Percentiles rank a stretch among this genome's conserved stretches.
Conservation (phyloP, 257 asterid genomes). For the Scutellaria baicalensis region DNA sequence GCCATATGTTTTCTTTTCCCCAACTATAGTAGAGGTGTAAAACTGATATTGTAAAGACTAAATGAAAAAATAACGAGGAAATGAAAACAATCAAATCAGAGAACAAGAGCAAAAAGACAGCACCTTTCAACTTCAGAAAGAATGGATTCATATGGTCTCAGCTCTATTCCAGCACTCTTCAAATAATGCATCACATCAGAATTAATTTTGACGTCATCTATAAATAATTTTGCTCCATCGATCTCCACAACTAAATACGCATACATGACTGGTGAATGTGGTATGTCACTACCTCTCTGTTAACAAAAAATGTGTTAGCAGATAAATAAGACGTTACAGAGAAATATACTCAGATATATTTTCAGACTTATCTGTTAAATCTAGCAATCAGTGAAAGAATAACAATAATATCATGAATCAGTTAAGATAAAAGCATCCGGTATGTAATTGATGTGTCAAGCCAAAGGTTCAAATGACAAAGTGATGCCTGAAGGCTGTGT, state of each 20-base stretch:
- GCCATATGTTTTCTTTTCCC: no score
- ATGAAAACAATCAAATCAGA: background rate
- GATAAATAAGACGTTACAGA: constrained; percentile 5
- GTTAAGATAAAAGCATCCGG: background rate
- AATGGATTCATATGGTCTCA: constrained; percentile 77
- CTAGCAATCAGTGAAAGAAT: background rate
- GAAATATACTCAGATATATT: background rate
- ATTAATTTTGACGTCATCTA: constrained; percentile 63
- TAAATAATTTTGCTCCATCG: constrained; percentile 73
- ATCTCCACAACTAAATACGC: constrained; percentile 84
- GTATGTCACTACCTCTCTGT: constrained; percentile 89
- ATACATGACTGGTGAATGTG: constrained; percentile 91
- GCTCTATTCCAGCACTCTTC: constrained; percentile 70
- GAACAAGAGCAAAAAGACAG: background rate
- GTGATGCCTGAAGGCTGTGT: background rate
- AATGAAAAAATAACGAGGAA: constrained; percentile 2
- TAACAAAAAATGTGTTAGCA: constrained; percentile 14
- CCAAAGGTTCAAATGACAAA: background rate
- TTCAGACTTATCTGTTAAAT: background rate
- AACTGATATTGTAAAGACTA: no score
- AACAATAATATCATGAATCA: background rate
- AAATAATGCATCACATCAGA: constrained; percentile 69
- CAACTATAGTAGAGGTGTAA: constrained; percentile 7
- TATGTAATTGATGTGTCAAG: background rate
- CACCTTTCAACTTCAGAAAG: constrained; percentile 81